phyloP scores from a whole-genome alignment of 495 filamentous ascomycete species.

The Lasiosphaeriaceae sp. region DNA sequence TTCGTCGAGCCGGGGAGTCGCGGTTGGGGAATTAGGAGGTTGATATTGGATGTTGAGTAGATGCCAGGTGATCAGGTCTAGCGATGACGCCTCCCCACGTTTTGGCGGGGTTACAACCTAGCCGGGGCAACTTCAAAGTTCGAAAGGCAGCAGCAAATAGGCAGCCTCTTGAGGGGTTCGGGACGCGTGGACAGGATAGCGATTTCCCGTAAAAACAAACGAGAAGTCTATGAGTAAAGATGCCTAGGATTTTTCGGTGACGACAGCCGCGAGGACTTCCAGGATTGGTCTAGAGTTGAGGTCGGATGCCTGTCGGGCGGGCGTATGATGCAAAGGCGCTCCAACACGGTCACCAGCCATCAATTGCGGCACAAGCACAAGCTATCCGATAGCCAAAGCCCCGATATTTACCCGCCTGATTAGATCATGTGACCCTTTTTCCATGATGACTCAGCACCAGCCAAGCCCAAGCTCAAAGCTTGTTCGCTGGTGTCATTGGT shows the following conservation, averaged over 20 bases:
- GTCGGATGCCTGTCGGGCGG: conserved; percentile 23
- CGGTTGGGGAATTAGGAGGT: background rate
- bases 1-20: background rate
- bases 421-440: conserved; percentile 18
- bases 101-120: conserved; percentile 28
- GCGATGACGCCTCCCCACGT: conserved; percentile 29
- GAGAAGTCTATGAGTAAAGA: background rate
- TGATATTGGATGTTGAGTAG: conserved; percentile 8
- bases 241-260: background rate
- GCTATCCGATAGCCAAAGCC: background rate
- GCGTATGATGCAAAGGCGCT: conserved; percentile 23
- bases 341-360: conserved; percentile 10
- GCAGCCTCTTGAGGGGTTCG: background rate
- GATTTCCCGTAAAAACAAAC: background rate
- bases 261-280: background rate
- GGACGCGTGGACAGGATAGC: no score
- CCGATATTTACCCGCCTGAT: conserved; percentile 14
- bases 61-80: conserved; percentile 21
- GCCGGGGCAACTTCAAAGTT: conserved; percentile 6
- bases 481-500: no score
- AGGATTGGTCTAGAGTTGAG: conserved; percentile 2
- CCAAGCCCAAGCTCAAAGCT: no score
- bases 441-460: no score
- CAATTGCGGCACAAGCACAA: conserved; percentile 4
- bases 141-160: conserved; percentile 5